A percentile compares a stretch with the other conserved stretches of the same genome.
These are phyloP conservation scores for Agastache rugosa DNA, from an alignment of 257 asterid species.

Conservation along the genomic window DNA sequence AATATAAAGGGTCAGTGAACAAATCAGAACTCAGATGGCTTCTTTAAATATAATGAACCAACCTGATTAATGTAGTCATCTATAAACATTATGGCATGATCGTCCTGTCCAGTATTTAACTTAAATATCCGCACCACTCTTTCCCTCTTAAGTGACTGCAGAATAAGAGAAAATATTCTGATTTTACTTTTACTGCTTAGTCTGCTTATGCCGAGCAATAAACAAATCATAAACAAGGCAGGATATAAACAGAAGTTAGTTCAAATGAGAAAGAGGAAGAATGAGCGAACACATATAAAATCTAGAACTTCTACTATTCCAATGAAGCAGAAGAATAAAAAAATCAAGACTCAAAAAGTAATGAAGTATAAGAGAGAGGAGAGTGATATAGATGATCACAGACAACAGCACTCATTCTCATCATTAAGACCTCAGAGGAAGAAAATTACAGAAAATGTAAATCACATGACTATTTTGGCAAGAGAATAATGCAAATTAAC, in stretches of 20 bases:
- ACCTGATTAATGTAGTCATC: constrained; percentile 91
- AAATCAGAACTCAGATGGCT: constrained; percentile 11
- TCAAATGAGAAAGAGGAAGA: neutral
- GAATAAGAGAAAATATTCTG: constrained; percentile 27
- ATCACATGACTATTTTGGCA: neutral
- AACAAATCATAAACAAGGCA: constrained; percentile 2
- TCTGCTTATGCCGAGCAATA: constrained; percentile 3
- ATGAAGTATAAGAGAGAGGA: constrained; percentile 3
- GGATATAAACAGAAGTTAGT: neutral
- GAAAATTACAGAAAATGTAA: neutral
- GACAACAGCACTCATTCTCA: constrained; percentile 51
- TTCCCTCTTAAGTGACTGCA: constrained; percentile 84
- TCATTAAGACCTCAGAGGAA: neutral
- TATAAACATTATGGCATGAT: constrained; percentile 86
- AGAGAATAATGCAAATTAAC: neutral
- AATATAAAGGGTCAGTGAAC: constrained; percentile 12
- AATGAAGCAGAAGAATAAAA: constrained; percentile 16
- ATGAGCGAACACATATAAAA: neutral
- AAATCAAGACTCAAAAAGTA: neutral
- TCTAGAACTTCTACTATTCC: constrained; percentile 2
- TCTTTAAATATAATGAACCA: constrained; percentile 30
- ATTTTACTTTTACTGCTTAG: constrained; percentile 17
- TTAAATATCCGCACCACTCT: constrained; percentile 74
- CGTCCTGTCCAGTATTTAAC: constrained; percentile 92
- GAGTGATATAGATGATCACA: neutral